Base-by-base conservation (phyloP, 768 basidiomycete species). In the Daedaleopsis nitida region DNA sequence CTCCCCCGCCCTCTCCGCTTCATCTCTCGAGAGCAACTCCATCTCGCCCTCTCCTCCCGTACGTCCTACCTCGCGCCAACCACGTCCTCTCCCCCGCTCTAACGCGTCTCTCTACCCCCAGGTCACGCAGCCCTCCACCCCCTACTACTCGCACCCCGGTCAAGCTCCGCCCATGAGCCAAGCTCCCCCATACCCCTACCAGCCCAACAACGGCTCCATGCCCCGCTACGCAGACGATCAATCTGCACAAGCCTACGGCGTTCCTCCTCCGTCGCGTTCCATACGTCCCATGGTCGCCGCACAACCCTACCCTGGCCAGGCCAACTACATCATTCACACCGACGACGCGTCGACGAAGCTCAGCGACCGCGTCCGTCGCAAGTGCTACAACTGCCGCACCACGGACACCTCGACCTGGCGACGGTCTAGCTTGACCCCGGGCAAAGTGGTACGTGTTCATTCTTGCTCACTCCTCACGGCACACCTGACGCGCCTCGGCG, bases 401-500 rank as follows among this genome's bases (percentile, higher is more conserved):
- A 91, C 91, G 14, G 91, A 92, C 64, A 92, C 91, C 35, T 87
- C 86, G 52, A 92, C 90, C 24, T 92, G 91, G 91, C 75, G 91
- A 38, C 75, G 91, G 61, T 86, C 84, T 16, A 91, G 89, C 68
- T 81, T 92, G 60, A 86, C 83, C 60, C 90, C 89, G 1, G 91
- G 91, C 27, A 92, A 92, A 83, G 91, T 92, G 66, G 82, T 82
- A 64, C 59, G 82, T 67, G 27, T 19, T 9, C 24, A 4, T 23
- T 3, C 21, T 17, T 44, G 32, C 2, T 34, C 32, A 59, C 2
- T 42, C 1, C 35, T 7, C 42, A 5, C n/a, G 44, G 51, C 51
- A 13, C 27, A 34, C 13, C 57, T 48, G 45, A 58, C 45, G 21
- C 48, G n/a, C 47, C 35, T 56, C 13, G 39, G 39, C 21, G 24